Base-by-base conservation (phyloP, 805 yeast species). In the Isabelozyma gotoi region DNA sequence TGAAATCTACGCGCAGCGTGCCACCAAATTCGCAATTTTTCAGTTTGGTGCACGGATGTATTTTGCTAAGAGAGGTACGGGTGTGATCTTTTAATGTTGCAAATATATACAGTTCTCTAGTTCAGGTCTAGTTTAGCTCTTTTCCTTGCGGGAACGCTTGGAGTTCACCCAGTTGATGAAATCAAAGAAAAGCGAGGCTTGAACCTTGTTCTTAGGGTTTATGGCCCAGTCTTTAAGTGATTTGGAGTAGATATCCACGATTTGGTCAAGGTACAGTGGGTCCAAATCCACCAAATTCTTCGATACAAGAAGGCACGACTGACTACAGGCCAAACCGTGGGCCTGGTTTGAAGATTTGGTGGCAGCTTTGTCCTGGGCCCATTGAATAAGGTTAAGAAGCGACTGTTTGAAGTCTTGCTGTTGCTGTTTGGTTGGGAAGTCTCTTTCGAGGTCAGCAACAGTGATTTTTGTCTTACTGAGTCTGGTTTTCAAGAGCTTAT, bases 101-200 rank as follows among this genome's bases (percentile, higher is more conserved):
- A 21, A 24, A 3, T 24, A 24, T 24, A 24, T 24, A 24, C 29
- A 24, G 12, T 10, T 24, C 10, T 7, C 10, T 7, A 10, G 27
- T 21, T 10, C 10, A n/a, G 29, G 29, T 2, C 10, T 4, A 7
- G 10, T 7, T 24, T 24, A 7, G 29, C 29, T 24, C 29, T 24
- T 24, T 24, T n/a, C n/a, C n/a, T n/a, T n/a, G n/a, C n/a, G n/a
- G n/a, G n/a, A n/a, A n/a, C n/a, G n/a, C n/a, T n/a, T 75, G n/a
- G 85, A 68, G 49, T 73, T 74, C 36, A 85, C 59, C 91, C 94
- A 91, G 65, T 89, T 89, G 56, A 86, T 76, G 48, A 88, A 80
- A 53, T 90, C 97, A 50, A 81, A 76, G 59, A 86, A 89, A 55
- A 87, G 59, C 10, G 77, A 68, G 7, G 84, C 70, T 16, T 76